phyloP scores from a whole-genome alignment of 2,329 filamentous ascomycete genomes.

The Colletotrichum cuscutae region DNA sequence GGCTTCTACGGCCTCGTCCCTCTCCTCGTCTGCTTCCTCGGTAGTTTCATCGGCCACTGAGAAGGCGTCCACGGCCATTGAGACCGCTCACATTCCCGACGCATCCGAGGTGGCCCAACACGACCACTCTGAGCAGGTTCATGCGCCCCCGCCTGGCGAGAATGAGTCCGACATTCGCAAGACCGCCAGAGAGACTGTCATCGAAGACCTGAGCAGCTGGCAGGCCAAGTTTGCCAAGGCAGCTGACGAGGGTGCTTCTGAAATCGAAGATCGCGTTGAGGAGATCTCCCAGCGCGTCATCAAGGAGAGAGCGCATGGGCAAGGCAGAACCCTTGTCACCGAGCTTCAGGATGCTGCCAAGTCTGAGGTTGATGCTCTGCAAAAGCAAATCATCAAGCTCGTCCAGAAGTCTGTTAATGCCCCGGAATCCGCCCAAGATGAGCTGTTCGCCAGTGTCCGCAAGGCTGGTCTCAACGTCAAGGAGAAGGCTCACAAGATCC shows the following conservation, averaged over 20 bases:
- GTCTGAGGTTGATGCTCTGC: slow-evolving; percentile 72
- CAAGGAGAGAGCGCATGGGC: slow-evolving; percentile 70
- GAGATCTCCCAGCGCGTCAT: slow-evolving; percentile 69
- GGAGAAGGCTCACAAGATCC: slow-evolving; percentile 79
- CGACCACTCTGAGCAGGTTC: slow-evolving; percentile 43
- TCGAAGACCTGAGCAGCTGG: slow-evolving; percentile 84
- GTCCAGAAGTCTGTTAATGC: slow-evolving; percentile 63
- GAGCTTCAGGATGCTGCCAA: slow-evolving; percentile 76
- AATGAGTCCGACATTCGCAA: slow-evolving; percentile 65
- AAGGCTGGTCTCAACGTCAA: slow-evolving; percentile 78
- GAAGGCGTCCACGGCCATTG: slow-evolving; percentile 36
- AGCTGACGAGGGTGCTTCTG: slow-evolving; percentile 79
- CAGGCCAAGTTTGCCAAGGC: slow-evolving; percentile 88
- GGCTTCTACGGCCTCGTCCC: slow-evolving; percentile 40
- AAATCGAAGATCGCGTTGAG: slow-evolving; percentile 77
- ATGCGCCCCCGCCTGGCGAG: slow-evolving; percentile 56
- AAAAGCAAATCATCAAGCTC: slow-evolving; percentile 72
- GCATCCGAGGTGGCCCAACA: slow-evolving; percentile 35
- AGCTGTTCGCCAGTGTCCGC: slow-evolving; percentile 64
- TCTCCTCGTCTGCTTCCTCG: slow-evolving; percentile 41
- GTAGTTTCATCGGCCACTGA: slow-evolving; percentile 37
- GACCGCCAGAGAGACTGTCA: slow-evolving; percentile 73
- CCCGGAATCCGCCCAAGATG: slow-evolving; percentile 52
- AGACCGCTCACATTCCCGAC: slow-evolving; percentile 32
- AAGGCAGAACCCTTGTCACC: slow-evolving; percentile 73